Evolutionary conservation across 768 basidiomycete genomes (phyloP).

Genomic region (Leccinum variicolor): DNA sequence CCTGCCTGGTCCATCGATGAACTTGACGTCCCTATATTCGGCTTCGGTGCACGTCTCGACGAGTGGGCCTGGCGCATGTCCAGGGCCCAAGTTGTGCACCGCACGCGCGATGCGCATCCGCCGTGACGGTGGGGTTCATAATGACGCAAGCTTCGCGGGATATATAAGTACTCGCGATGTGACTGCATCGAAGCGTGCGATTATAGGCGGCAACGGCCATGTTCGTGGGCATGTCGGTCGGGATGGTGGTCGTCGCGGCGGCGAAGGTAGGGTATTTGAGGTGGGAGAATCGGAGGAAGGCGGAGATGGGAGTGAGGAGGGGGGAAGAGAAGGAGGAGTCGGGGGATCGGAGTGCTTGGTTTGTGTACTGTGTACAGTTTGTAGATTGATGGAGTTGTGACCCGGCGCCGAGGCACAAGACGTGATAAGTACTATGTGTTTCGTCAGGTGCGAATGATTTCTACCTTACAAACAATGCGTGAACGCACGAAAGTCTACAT

Average conservation of each 20-base stretch:
- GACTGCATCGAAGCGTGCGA: not conserved
- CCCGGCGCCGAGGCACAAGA: too few relatives aligned
- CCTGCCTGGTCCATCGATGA: too few relatives aligned
- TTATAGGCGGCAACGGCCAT: not conserved
- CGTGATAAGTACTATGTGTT: too few relatives aligned
- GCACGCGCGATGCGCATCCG: not conserved
- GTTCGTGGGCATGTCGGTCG: not conserved
- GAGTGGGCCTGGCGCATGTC: constrained; percentile 97
- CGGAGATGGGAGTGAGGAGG: not conserved
- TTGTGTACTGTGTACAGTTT: not conserved
- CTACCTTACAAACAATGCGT: too few relatives aligned
- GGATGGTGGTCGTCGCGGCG: not conserved
- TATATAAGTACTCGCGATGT: not conserved
- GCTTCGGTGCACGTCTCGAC: constrained; percentile 99
- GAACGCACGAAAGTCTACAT: too few relatives aligned
- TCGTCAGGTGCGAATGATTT: too few relatives aligned
- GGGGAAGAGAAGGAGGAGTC: not conserved
- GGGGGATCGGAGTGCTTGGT: not conserved
- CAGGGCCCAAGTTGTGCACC: constrained; percentile 53
- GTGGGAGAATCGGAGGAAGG: not conserved
- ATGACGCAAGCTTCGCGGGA: not conserved
- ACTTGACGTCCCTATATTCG: too few relatives aligned
- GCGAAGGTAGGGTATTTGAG: not conserved
- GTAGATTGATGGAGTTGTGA: not conserved
- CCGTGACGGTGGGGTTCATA: not conserved